Evolutionary conservation across 768 basidiomycete species (phyloP).

Genomic region (Xanthoconium purpureum): DNA sequence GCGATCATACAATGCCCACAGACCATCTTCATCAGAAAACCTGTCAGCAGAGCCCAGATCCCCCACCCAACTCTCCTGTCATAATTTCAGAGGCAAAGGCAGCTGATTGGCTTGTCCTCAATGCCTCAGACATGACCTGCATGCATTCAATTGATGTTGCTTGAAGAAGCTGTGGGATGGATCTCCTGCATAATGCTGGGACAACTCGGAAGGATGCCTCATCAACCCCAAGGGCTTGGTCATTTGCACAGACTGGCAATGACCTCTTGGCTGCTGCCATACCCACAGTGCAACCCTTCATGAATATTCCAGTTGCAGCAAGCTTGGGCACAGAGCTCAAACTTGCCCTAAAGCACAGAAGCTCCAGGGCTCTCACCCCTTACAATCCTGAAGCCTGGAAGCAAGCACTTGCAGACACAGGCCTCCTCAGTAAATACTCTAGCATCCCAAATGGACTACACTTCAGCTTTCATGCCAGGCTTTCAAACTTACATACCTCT

Average conservation of each 20-base stretch:
- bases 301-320: background rate
- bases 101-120: background rate
- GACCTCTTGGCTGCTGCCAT: background rate
- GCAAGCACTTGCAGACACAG: accelerated
- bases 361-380: background rate
- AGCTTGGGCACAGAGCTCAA: background rate
- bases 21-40: too few species aligned
- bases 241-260: background rate
- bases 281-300: background rate
- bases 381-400: background rate
- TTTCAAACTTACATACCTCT: background rate
- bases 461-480: background rate
- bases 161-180: background rate
- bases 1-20: too few species aligned
- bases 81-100: background rate
- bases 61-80: too few species aligned
- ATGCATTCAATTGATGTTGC: background rate
- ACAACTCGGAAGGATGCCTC: background rate
- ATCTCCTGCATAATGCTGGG: background rate
- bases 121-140: background rate
- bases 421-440: background rate
- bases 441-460: background rate
- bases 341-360: background rate
- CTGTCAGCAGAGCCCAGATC: too few species aligned
- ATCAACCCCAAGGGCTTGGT: background rate